Conservation (phyloP, 805 yeast species). For the Candida ulmi region DNA sequence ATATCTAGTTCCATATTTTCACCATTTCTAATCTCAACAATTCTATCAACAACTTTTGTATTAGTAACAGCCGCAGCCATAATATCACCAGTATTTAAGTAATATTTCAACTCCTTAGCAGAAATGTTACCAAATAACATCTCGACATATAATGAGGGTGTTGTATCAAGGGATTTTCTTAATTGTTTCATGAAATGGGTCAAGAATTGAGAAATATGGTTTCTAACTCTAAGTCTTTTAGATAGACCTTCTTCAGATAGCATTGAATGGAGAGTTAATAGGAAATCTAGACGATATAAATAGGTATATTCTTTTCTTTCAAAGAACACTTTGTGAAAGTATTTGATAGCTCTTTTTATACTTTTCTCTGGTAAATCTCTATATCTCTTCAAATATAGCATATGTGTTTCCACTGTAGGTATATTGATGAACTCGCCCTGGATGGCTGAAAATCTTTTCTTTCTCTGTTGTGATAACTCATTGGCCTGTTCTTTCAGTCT, state of each 20-base stretch:
- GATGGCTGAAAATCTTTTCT: conserved; percentile 38
- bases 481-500: conserved; percentile 23
- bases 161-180: conserved; percentile 38
- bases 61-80: conserved; percentile 11
- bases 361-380: conserved; percentile 56
- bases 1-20: conserved; percentile 35
- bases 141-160: conserved; percentile 56
- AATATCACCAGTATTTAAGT: conserved; percentile 54
- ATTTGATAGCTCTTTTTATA: conserved; percentile 59
- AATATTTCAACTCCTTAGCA: conserved; percentile 42
- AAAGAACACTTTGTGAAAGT: conserved; percentile 66
- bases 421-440: conserved; percentile 48
- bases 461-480: conserved; percentile 25
- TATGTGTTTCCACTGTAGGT: conserved; percentile 58
- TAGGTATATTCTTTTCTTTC: conserved; percentile 52
- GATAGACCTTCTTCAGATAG: conserved; percentile 48
- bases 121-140: conserved; percentile 57
- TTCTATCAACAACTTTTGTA: conserved; percentile 6
- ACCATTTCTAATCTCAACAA: conserved; percentile 23
- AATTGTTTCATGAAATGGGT: conserved; percentile 59
- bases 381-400: conserved; percentile 54
- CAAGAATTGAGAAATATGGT: conserved; percentile 60
- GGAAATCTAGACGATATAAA: conserved; percentile 68
- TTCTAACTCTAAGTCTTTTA: conserved; percentile 38
- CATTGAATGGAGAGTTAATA: conserved; percentile 50